Evolutionary conservation across 2,329 filamentous ascomycete genomes (phyloP).

Genomic region (Myriosclerotinia curreyana): DNA sequence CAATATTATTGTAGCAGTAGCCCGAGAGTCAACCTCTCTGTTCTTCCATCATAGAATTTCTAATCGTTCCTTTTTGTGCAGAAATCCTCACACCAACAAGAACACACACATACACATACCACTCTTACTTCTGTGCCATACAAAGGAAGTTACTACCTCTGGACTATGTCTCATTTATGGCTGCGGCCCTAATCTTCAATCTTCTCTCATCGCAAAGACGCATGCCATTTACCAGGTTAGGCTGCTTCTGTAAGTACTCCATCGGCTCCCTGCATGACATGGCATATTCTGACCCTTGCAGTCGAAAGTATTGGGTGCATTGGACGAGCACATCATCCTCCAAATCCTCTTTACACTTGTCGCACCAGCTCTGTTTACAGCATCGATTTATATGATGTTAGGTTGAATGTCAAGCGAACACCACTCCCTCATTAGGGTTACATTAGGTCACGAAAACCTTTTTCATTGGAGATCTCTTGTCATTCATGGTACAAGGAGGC

Average conservation of each 20-base stretch:
- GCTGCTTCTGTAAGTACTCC: constrained; percentile 41
- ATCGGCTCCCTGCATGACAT: no score
- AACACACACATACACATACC: background rate
- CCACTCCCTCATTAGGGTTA: constrained; percentile 42
- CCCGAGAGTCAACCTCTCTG: background rate
- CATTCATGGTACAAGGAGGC: constrained; percentile 50
- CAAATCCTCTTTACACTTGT: constrained; percentile 42
- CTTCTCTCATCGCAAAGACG: constrained; percentile 37
- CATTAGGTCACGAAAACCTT: constrained; percentile 54
- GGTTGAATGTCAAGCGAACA: constrained; percentile 38
- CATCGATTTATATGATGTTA: constrained; percentile 39
- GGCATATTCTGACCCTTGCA: constrained; percentile 23
- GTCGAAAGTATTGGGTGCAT: constrained; percentile 44
- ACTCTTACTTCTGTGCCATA: constrained; percentile 27
- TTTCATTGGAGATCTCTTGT: constrained; percentile 52
- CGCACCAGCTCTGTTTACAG: constrained; percentile 43
- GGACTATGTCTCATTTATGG: constrained; percentile 47
- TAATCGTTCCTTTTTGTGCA: background rate
- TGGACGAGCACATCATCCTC: constrained; percentile 36
- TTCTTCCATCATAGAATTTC: background rate
- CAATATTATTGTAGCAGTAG: no score
- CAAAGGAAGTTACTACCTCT: constrained; percentile 40
- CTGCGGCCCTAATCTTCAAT: constrained; percentile 44
- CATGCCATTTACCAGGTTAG: constrained; percentile 41
- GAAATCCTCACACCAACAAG: background rate